Base-by-base conservation (phyloP, 306 rosid species). In the Coriaria nepalensis region DNA sequence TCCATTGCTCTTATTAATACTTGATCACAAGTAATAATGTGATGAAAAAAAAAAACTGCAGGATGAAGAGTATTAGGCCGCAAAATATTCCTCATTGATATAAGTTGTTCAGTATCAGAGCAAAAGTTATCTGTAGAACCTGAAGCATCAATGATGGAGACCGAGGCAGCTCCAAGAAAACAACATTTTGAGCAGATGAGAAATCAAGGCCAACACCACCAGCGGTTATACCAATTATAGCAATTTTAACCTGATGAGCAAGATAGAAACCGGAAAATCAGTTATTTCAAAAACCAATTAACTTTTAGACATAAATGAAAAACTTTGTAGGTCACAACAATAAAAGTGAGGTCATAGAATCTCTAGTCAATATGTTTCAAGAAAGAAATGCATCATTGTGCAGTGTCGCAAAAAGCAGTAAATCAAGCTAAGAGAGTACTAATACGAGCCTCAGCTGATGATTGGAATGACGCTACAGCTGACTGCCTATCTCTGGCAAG, bases 121-220 rank as follows among this genome's bases (percentile, higher is more conserved):
- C n/a, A n/a, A n/a, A n/a, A n/a, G n/a, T n/a, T n/a, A n/a, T n/a
- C n/a, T n/a, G n/a, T n/a, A n/a, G 50, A 52, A 88, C 96, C 97
- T 84, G 97, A 65, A 81, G 90, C 97, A 88, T 81, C 74, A 70
- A 33, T 8, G 80, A 68, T 45, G 97, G 93, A 50, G 77, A 64
- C 60, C 73, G 72, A 46, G 97, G 97, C 60, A 88, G 85, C 78
- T 88, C 97, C 78, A 88, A 65, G 73, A 88, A 84, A 57, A 88
- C 93, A 20, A 88, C 93, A 62, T 88, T 75, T 55, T 75, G 94
- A 9, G 97, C 97, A 9, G 86, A 36, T 10, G 97, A 88, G 65
- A 88, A 84, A 72, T 88, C 95, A 67, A 88, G 78, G 67, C 97
- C 97, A 72, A 72, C 71, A 49, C 95, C 95, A 55, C 93, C 97